Base-by-base conservation (phyloP, 2,329 filamentous ascomycete genomes). In the Xylariaceae sp. region DNA sequence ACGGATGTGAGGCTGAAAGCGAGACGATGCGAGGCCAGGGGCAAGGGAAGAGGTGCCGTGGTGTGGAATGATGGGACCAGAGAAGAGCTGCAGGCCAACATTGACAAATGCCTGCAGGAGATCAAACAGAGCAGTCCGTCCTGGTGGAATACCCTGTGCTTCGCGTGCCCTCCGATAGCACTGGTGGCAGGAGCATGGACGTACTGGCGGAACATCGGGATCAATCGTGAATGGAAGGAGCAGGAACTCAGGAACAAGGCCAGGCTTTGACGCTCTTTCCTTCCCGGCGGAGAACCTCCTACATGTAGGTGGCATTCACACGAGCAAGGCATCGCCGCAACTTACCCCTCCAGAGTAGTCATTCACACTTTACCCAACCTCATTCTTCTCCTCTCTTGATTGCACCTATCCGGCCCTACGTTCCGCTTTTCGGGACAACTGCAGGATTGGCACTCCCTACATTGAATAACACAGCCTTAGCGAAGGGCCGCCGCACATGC, bases 41-140 rank as follows among this genome's bases (percentile, higher is more conserved):
- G 77, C 47, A 68, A 71, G 42, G 83, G 83, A 6, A 80, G 78
- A 44, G 93, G 92, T 0, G 80, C 91, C 3, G 90, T 97, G 33
- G 80, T 99, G 19, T 94, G 89, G 89, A 99, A 99, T 72, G 93
- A 97, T 72, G 83, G 82, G 2, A 83, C 83, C 43, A 85, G 78
- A 64, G 84, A 84, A 34, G 83, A 90, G 56, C 69, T 99, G 65
- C 80, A 82, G 70, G 70, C 66, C 46, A 84, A 90, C 68, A 74
- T 97, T 11, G 77, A 79, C 47, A 75, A 73, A 53, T 88, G 86
- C 7, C 83, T 97, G 74, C 66, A 63, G 4, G 77, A 79, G 54
- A 73, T 97, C 36, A 78, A 76, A 63, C 74, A 64, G 42, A 71
- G 73, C 16, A 94, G 87, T 68, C 89, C 90, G 6, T 71, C 74